Conservation (phyloP, 1,284 basidiomycete genomes). For the Pisolithus thermaeus region DNA sequence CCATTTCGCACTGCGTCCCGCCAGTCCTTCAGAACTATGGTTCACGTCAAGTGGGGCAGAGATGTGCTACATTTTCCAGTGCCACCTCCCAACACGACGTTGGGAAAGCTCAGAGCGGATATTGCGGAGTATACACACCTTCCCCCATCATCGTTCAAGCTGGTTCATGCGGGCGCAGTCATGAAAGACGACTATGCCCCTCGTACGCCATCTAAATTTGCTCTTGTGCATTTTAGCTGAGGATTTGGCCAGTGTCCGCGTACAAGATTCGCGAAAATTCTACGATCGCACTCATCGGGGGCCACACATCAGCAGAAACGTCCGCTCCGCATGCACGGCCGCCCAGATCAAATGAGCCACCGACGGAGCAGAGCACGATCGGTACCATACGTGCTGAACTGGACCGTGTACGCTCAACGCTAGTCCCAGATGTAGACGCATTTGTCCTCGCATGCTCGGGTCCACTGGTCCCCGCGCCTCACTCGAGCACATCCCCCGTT, state of each 20-base stretch:
- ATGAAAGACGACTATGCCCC: slow-evolving; percentile 72
- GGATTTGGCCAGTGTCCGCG: slow-evolving; percentile 44
- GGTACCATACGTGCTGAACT: slow-evolving; percentile 56
- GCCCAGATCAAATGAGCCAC: slow-evolving; percentile 23
- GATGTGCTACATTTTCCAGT: slow-evolving; percentile 56
- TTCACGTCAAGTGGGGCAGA: slow-evolving; percentile 61
- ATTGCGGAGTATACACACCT: slow-evolving; percentile 65
- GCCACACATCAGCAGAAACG: slow-evolving; percentile 24
- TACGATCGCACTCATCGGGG: slow-evolving; percentile 59
- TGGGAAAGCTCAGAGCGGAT: slow-evolving; percentile 47
- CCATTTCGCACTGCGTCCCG: slow-evolving; percentile 3
- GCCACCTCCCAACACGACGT: slow-evolving; percentile 49
- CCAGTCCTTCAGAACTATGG: slow-evolving; percentile 24
- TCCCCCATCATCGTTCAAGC: slow-evolving; percentile 58
- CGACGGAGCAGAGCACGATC: slow-evolving; percentile 50
- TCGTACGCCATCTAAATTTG: slow-evolving; percentile 37
- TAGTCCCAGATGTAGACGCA: slow-evolving; percentile 48
- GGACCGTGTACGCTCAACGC: slow-evolving; percentile 43
- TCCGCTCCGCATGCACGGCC: slow-evolving; percentile 18
- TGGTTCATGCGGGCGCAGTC: slow-evolving; percentile 73
- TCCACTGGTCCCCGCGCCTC: background rate
- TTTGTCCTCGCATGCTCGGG: slow-evolving; percentile 38
- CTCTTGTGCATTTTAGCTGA: slow-evolving; percentile 4
- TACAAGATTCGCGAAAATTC: slow-evolving; percentile 58
- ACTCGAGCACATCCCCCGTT: background rate